A percentile compares a stretch with the other conserved stretches of the same genome.
phyloP scores from a whole-genome alignment of 148 eudicot genomes.

The Rheum nobile region DNA sequence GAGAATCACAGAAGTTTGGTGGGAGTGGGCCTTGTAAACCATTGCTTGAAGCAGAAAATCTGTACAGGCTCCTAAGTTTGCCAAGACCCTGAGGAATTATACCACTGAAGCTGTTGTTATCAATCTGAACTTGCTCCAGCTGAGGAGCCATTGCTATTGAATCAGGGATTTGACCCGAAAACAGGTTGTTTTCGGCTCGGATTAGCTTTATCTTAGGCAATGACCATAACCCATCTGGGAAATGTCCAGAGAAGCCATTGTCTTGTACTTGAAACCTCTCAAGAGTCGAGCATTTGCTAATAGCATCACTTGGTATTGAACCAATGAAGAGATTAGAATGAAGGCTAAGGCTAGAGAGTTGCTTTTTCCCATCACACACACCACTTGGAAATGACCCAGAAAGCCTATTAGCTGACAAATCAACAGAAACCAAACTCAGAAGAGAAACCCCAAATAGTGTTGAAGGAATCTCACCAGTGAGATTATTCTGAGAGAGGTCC shows the following conservation, averaged over 20 bases:
- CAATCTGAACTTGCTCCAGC: constrained; percentile 91
- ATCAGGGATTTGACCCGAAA: constrained; percentile 66
- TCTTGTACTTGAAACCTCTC: constrained; percentile 76
- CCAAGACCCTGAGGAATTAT: constrained; percentile 70
- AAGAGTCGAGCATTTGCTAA: constrained; percentile 45
- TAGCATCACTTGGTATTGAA: constrained; percentile 25
- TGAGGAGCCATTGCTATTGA: constrained; percentile 45
- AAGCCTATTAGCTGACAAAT: constrained; percentile 72
- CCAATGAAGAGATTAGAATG: constrained; percentile 70
- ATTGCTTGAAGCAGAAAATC: constrained; percentile 83
- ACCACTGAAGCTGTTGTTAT: constrained; percentile 71
- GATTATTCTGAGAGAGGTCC: constrained; percentile 77
- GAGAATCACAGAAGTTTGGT: constrained; percentile 79
- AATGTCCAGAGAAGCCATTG: constrained; percentile 62
- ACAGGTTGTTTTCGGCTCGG: constrained; percentile 74
- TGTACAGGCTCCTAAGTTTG: constrained; percentile 48
- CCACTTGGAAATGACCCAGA: constrained; percentile 55
- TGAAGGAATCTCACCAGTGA: constrained; percentile 56
- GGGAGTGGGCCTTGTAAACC: constrained; percentile 59
- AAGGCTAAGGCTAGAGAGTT: constrained; percentile 37
- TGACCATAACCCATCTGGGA: constrained; percentile 71
- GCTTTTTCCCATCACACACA: constrained; percentile 32
- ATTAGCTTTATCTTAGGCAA: constrained; percentile 65
- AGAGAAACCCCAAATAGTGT: constrained; percentile 30
- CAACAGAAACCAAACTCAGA: constrained; percentile 53